These are phyloP conservation scores for Discostella pseudostelligera DNA, from an alignment of 108 stramenopile species.

Conservation along the genomic window DNA sequence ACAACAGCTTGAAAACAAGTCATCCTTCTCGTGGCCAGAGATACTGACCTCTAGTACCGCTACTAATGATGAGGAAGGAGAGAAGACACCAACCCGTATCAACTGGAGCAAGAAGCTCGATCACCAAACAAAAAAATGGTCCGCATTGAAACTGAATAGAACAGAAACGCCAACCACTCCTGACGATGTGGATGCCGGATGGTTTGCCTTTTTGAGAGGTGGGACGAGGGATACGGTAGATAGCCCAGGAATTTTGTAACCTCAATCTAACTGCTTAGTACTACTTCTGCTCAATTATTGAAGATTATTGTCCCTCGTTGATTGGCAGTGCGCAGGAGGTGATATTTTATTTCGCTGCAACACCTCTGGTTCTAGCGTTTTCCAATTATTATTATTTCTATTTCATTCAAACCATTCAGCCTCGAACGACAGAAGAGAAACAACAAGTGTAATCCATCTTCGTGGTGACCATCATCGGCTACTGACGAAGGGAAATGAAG, in stretches of 20 bases:
- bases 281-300: no score
- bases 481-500: constrained; percentile 34
- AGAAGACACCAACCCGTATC: constrained; percentile 1
- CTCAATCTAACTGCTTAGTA: neutral
- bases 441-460: no score
- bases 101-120: constrained; percentile 9
- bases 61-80: neutral
- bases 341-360: no score
- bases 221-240: neutral
- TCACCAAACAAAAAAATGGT: constrained; percentile 11
- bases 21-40: neutral
- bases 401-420: no score
- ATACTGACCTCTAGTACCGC: neutral
- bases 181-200: neutral
- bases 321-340: no score
- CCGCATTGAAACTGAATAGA: neutral
- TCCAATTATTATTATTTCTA: no score
- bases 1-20: neutral
- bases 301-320: no score
- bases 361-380: no score
- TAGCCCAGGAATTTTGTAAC: neutral
- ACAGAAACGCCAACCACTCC: neutral
- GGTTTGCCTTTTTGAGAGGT: constrained; percentile 16
- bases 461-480: no score
- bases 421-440: no score